Conservation (phyloP, 2,329 filamentous ascomycete genomes). For the Shiraia sp. region DNA sequence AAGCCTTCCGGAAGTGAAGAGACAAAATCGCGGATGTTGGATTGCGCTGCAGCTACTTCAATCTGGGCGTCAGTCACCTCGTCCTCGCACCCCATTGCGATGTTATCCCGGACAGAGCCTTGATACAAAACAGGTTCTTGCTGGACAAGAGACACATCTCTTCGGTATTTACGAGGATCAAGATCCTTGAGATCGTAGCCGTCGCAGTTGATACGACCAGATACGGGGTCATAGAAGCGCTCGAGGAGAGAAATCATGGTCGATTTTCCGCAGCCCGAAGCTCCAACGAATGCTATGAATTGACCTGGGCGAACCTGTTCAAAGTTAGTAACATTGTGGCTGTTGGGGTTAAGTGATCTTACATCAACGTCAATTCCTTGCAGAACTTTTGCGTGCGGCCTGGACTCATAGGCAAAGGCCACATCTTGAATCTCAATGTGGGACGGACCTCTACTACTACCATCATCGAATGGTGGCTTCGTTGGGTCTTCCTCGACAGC, state of each 20-base stretch:
- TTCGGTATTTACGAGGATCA: conserved; percentile 80
- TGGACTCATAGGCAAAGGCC: conserved; percentile 79
- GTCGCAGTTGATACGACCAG: conserved; percentile 79
- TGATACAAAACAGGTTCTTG: conserved; percentile 96
- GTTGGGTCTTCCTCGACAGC: conserved; percentile 44
- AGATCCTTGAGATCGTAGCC: conserved; percentile 75
- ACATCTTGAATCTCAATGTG: conserved; percentile 61
- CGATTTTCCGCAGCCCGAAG: conserved; percentile 90
- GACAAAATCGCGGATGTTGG: conserved; percentile 40
- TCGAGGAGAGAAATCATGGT: conserved; percentile 91
- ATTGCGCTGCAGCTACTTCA: conserved; percentile 75
- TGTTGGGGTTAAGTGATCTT: neutral
- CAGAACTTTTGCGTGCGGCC: conserved; percentile 77
- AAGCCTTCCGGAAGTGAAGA: conserved; percentile 59
- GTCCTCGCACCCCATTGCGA: conserved; percentile 68
- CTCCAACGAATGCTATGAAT: conserved; percentile 86
- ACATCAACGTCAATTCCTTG: conserved; percentile 74
- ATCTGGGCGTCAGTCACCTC: conserved; percentile 74
- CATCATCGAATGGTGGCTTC: conserved; percentile 37
- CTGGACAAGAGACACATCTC: conserved; percentile 81
- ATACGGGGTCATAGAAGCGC: conserved; percentile 88
- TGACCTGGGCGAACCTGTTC: conserved; percentile 68
- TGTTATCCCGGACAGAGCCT: conserved; percentile 88
- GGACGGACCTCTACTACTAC: conserved; percentile 35
- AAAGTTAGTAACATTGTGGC: neutral